Evolutionary conservation across 139 green algal species (phyloP).

Genomic region (Asterochloris erici): DNA sequence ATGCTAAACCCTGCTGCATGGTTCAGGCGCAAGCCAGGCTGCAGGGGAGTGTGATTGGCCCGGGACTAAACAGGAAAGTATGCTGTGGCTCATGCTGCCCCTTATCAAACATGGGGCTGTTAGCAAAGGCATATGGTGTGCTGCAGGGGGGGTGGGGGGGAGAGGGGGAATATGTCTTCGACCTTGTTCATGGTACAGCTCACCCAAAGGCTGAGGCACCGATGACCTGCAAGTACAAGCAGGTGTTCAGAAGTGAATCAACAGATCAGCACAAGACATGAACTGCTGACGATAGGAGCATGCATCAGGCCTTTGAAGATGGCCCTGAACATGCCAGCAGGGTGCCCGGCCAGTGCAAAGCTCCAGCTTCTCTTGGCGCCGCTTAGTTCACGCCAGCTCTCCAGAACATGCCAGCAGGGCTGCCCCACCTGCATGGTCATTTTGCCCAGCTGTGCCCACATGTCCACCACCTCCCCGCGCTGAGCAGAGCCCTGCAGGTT

Average conservation of each 20-base stretch:
- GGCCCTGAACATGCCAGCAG: too few relatives aligned
- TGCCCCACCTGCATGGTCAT: constrained; percentile 9
- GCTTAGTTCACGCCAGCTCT: too few relatives aligned
- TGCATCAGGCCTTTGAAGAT: too few relatives aligned
- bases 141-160: neutral
- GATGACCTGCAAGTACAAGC: neutral
- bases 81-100: neutral
- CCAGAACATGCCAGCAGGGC: too few relatives aligned
- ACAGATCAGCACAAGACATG: too few relatives aligned
- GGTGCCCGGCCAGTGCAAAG: too few relatives aligned
- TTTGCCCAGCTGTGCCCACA: neutral
- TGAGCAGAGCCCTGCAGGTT: constrained; percentile 1
- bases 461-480: constrained; percentile 4
- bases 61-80: too few relatives aligned
- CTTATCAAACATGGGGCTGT: neutral
- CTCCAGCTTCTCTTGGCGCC: too few relatives aligned
- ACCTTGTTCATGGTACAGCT: neutral
- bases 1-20: neutral
- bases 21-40: neutral
- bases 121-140: neutral
- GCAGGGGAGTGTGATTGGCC: too few relatives aligned
- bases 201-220: constrained; percentile 13
- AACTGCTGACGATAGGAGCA: too few relatives aligned
- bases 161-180: neutral
- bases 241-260: too few relatives aligned